A percentile compares a stretch with the other conserved stretches of the same genome.
Conservation (phyloP, 2,329 filamentous ascomycete genomes). For the Neurospora crassa region DNA sequence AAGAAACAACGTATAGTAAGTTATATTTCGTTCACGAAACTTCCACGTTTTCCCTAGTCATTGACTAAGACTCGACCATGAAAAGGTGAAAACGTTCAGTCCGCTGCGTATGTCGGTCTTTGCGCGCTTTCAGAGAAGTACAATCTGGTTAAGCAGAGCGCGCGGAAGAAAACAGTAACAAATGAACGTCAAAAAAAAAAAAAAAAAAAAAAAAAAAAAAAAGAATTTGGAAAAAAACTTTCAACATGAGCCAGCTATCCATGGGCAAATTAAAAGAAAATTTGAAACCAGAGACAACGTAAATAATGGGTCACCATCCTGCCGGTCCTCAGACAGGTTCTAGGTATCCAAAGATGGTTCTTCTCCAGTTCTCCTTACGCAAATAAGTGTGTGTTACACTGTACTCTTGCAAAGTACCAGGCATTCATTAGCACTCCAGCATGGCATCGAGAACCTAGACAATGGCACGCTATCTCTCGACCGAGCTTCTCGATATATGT, state of each 20-base stretch:
- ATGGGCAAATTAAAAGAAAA: neutral
- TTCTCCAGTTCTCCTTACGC: neutral
- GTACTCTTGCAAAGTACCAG: neutral
- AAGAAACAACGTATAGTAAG: neutral
- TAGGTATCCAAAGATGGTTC: neutral
- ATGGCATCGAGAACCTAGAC: neutral
- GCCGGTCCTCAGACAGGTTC: neutral
- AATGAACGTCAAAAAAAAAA: neutral
- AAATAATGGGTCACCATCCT: neutral
- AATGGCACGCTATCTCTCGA: neutral
- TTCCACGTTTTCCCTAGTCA: neutral
- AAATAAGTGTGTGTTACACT: neutral
- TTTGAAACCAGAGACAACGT: neutral
- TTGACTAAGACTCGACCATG: neutral
- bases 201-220: neutral
- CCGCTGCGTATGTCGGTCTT: neutral
- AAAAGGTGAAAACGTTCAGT: neutral
- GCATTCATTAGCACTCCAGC: neutral
- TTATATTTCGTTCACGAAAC: neutral
- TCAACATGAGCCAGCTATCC: neutral
- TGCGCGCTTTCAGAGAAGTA: neutral
- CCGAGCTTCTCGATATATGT: neutral
- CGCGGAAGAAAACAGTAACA: neutral
- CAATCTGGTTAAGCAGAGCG: neutral
- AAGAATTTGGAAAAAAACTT: neutral